Evolutionary conservation across 331 rosid genomes (phyloP), one percentile per base, ranked within the genome.

Genomic region (Malus hybrid): DNA sequence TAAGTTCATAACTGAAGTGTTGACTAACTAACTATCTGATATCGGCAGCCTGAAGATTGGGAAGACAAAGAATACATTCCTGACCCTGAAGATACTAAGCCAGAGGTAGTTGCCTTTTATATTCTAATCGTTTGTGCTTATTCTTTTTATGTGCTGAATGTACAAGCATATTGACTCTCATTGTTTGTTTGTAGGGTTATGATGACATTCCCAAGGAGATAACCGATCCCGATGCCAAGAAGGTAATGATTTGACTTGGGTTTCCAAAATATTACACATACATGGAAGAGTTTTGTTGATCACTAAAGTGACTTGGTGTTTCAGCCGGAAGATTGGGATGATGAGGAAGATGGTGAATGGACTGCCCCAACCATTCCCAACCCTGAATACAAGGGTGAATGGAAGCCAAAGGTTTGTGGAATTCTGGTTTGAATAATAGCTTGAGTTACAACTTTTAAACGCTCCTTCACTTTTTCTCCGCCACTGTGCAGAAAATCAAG

Each of bases 271-370:
- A 72, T 56, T 7, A 8, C 60, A 31, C 27, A 10, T 65, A 46
- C 75, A 7, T 54, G 34, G 39, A 46, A 32, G 28, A 19, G 4
- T 22, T 4, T 36, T 22, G 67, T 70, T 81, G 64, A 83, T 85
- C 29, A 81, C 59, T 73, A 18, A 64, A 65, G 28, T n/a, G 73
- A 20, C 33, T 68, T 77, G 78, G 77, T 76, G 65, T 57, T 84
- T 79, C 84, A 95, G 99, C 98, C 99, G 0, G 98, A 95, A 76
- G 99, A 95, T 69, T 95, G 99, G 99, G 98, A 95, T 88, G 99
- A 95, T 76, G 98, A 90, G 85, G 99, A 95, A 88, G 99, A 95
- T 85, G 99, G 99, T 83, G 98, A 95, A 85, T 95, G 99, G 99
- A 91, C 97, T 3, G 71, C 96, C 64, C 99, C 99, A 80, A 95